Base-by-base conservation (phyloP, 1,284 basidiomycete species). In the Cutaneotrichosporon curvatum region DNA sequence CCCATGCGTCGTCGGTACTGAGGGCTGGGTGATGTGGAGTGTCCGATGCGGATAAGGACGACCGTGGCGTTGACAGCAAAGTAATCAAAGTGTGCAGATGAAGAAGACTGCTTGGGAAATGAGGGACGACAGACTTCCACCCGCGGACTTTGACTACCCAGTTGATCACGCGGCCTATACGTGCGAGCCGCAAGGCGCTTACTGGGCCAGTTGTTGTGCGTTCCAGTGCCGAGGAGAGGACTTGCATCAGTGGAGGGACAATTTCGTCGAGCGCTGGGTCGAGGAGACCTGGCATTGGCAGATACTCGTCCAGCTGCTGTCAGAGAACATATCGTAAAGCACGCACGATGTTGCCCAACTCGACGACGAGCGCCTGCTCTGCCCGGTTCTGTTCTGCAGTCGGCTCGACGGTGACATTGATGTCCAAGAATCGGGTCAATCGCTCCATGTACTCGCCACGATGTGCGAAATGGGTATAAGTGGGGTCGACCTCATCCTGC, bases 271-370 rank as follows among this genome's bases (percentile, higher is more conserved):
- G 78, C 60, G 81, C 84, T n/a, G 92, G 91, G 67, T 98, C 95
- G n/a, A 97, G 78, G 0, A 99, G 79, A 61, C 92, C 89, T 2
- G 91, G 78, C 61, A 94, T 87, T 50, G 97, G 92, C 64, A 96
- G 91, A 63, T 96, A 98, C 64, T 83, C 79, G 65, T 82, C 80
- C 34, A 97, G 79, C 91, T 96, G 51, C 18, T 12, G 31, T 37
- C 9, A 39, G 39, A 6, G 37, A 19, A 18, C 14, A 2, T 16
- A 40, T 9, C 8, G 14, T 33, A 22, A 40, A 14, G 34, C 50
- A 22, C 69, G 50, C 49, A 73, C 72, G 25, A 73, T 71, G 12
- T 45, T 51, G 10, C 67, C 66, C 37, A 73, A 37, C 43, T 73
- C 75, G 43, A 71, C 67, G 40, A 80, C 73, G 9, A 74, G 60